phyloP scores from a whole-genome alignment of 2,329 filamentous ascomycete genomes.

The Pseudopithomyces chartarum region DNA sequence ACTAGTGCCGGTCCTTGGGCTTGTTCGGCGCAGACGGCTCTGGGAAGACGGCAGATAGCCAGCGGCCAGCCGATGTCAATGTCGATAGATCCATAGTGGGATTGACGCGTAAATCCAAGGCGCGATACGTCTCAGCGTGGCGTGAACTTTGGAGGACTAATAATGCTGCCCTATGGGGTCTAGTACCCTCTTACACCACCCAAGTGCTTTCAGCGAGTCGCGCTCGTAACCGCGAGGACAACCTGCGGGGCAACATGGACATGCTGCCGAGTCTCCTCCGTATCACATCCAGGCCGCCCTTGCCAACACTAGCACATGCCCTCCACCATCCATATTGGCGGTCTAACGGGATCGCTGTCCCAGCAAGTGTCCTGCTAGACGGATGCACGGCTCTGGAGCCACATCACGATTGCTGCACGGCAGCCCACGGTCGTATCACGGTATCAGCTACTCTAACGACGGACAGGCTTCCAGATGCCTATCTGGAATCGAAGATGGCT shows the following conservation, averaged over 20 bases:
- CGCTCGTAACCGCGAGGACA: constrained; percentile 26
- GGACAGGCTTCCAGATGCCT: constrained; percentile 7
- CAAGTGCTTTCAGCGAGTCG: constrained; percentile 27
- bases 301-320: constrained; percentile 33
- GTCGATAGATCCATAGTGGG: constrained; percentile 29
- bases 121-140: constrained; percentile 43
- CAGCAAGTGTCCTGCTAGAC: constrained; percentile 4
- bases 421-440: constrained; percentile 15
- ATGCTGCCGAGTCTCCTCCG: constrained; percentile 34
- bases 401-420: constrained; percentile 16
- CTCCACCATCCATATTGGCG: constrained; percentile 30
- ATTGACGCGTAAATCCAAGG: constrained; percentile 31
- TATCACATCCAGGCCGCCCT: constrained; percentile 28
- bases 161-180: constrained; percentile 35
- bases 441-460: constrained; percentile 6
- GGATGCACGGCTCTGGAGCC: constrained; percentile 13
- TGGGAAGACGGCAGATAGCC: too few species aligned
- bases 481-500: constrained; percentile 1
- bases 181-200: constrained; percentile 30
- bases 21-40: constrained; percentile 26
- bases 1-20: constrained; percentile 25
- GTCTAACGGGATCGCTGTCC: constrained; percentile 22
- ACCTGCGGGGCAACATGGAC: constrained; percentile 14
- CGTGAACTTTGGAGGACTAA: constrained; percentile 30
- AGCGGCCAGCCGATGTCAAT: constrained; percentile 28